These are phyloP conservation scores for Spergularia bocconei DNA, from an alignment of 148 eudicot species.

Conservation along the genomic window DNA sequence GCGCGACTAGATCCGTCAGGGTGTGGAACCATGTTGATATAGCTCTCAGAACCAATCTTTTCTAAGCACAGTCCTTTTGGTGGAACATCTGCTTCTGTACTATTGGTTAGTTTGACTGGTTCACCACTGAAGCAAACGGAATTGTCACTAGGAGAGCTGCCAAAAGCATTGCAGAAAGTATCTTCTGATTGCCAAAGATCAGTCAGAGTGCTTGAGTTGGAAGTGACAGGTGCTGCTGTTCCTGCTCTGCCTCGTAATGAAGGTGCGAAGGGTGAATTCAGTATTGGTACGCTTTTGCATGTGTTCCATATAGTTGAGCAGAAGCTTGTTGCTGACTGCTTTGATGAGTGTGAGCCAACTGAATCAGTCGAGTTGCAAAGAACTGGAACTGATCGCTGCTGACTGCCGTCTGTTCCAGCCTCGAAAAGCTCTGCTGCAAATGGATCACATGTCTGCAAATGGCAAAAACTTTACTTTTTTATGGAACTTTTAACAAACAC, in stretches of 20 bases:
- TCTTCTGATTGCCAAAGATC: slow-evolving; percentile 80
- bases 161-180: slow-evolving; percentile 67
- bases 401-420: slow-evolving; percentile 30
- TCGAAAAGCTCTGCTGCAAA: slow-evolving; percentile 66
- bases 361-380: slow-evolving; percentile 72
- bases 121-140: slow-evolving; percentile 63
- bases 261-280: slow-evolving; percentile 78
- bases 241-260: slow-evolving; percentile 56
- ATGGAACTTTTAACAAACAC: too few species aligned
- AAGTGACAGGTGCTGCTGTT: slow-evolving; percentile 30
- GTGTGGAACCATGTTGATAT: slow-evolving; percentile 79
- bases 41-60: slow-evolving; percentile 55
- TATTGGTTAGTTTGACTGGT: slow-evolving; percentile 41
- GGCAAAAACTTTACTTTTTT: background rate
- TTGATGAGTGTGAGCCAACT: slow-evolving; percentile 44
- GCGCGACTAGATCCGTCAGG: slow-evolving; percentile 88
- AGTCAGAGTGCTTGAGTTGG: slow-evolving; percentile 50
- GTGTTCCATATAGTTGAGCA: slow-evolving; percentile 69
- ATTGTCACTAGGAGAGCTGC: slow-evolving; percentile 34
- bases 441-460: slow-evolving; percentile 77
- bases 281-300: slow-evolving; percentile 51
- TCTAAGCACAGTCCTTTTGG: slow-evolving; percentile 88
- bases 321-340: slow-evolving; percentile 38
- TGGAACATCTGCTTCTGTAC: slow-evolving; percentile 30
- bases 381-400: slow-evolving; percentile 52